Evolutionary conservation across 228 moss, liverwort and hornwort species (phyloP).

Genomic region (Sphagnum magellanicum): DNA sequence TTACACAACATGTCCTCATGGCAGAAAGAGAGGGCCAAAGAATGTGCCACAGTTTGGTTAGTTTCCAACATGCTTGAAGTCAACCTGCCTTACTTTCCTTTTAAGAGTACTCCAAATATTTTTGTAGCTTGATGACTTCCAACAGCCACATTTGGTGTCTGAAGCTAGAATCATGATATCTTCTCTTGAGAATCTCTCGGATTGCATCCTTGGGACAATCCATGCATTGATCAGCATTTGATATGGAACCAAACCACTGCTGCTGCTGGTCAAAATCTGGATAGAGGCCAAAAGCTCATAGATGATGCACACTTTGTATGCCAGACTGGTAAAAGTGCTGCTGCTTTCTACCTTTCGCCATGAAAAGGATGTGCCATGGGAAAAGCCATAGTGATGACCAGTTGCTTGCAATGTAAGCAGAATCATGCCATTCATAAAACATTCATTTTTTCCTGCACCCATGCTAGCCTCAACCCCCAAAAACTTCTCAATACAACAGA

Average conservation of each 20-base stretch:
- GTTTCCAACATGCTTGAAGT: constrained; percentile 14
- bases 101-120: constrained; percentile 22
- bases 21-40: constrained; percentile 21
- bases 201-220: constrained; percentile 21
- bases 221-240: constrained; percentile 27
- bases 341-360: constrained; percentile 26
- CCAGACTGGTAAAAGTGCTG: constrained; percentile 13
- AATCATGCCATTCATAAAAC: constrained; percentile 27
- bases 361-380: constrained; percentile 27
- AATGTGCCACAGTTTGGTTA: constrained; percentile 5
- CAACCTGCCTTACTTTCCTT: constrained; percentile 28
- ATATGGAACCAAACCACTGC: constrained; percentile 31
- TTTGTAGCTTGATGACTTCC: constrained; percentile 22
- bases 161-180: constrained; percentile 9
- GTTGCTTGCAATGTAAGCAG: constrained; percentile 25
- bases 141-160: constrained; percentile 21
- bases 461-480: constrained; percentile 9
- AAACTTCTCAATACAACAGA: background rate
- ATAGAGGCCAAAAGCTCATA: constrained; percentile 22
- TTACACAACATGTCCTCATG: constrained; percentile 10
- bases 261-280: constrained; percentile 17
- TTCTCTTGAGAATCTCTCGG: constrained; percentile 4
- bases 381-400: constrained; percentile 25
- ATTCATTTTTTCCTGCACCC: constrained; percentile 35
- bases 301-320: constrained; percentile 17